phyloP scores from a whole-genome alignment of 2,329 filamentous ascomycete species.

The Aspergillus pseudoterreus region DNA sequence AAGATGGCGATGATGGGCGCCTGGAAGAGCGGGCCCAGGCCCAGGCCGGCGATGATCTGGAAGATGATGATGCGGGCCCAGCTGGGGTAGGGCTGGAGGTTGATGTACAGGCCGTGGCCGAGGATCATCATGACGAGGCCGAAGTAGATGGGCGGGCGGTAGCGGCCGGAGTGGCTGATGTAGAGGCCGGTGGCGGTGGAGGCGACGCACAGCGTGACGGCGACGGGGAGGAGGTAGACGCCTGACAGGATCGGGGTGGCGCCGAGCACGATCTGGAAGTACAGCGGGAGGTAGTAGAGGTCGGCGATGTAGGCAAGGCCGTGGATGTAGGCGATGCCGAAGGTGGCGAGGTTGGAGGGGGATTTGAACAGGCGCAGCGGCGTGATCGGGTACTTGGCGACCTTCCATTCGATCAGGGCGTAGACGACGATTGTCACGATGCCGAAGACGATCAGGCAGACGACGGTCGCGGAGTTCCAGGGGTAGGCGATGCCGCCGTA shows the following conservation, averaged over 20 bases:
- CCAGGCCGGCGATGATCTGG: constrained; percentile 50
- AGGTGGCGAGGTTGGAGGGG: constrained; percentile 58
- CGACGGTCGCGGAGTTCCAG: constrained; percentile 68
- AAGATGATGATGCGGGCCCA: constrained; percentile 32
- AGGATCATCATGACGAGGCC: constrained; percentile 54
- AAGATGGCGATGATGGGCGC: constrained; percentile 55
- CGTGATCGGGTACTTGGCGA: constrained; percentile 71
- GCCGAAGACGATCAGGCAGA: constrained; percentile 73
- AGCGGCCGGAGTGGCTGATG: constrained; percentile 63
- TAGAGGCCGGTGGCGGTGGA: constrained; percentile 60
- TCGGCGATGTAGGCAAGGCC: constrained; percentile 67
- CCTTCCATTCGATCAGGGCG: constrained; percentile 63
- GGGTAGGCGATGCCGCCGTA: constrained; percentile 67
- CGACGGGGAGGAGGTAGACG: constrained; percentile 63
- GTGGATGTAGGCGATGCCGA: constrained; percentile 62
- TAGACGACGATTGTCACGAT: constrained; percentile 60
- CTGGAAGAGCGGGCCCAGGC: constrained; percentile 54
- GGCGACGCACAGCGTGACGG: constrained; percentile 57
- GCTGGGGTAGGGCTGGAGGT: constrained; percentile 44
- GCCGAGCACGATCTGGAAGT: constrained; percentile 67
- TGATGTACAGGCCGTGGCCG: constrained; percentile 58
- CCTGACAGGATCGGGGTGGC: constrained; percentile 62
- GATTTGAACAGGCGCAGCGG: constrained; percentile 63
- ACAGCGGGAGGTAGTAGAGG: constrained; percentile 71
- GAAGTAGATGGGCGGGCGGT: constrained; percentile 52